Conservation (phyloP, 1,284 basidiomycete genomes). For the Ustilago tritici region DNA sequence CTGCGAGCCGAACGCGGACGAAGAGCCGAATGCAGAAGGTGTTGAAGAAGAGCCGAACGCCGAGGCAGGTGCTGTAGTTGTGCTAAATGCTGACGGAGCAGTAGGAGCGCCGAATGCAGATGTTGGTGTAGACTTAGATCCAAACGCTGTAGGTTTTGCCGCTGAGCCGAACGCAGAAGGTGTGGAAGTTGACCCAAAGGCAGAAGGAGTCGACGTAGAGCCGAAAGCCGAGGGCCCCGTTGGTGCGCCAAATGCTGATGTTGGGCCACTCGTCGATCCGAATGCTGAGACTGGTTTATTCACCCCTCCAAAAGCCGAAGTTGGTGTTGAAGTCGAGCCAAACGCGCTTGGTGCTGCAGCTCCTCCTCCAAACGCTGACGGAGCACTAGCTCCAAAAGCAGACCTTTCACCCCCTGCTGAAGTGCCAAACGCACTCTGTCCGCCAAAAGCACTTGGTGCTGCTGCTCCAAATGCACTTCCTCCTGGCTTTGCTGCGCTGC, state of each 20-base stretch:
- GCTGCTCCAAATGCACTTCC: slow-evolving; percentile 22
- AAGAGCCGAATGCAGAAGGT: slow-evolving; percentile 20
- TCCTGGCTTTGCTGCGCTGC: slow-evolving; percentile 16
- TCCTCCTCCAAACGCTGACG: slow-evolving; percentile 10
- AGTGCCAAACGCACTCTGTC: slow-evolving; percentile 21
- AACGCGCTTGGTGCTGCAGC: slow-evolving; percentile 21
- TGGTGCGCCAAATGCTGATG: slow-evolving; percentile 1
- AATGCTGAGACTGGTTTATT: slow-evolving; percentile 25
- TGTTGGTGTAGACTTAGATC: slow-evolving; percentile 13
- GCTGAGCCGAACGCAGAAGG: slow-evolving; percentile 26
- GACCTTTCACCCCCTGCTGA: slow-evolving; percentile 4
- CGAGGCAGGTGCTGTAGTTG: not conserved
- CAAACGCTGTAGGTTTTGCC: slow-evolving; percentile 26
- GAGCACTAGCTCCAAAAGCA: slow-evolving; percentile 21
- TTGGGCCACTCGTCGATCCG: slow-evolving; percentile 12
- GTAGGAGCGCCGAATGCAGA: slow-evolving; percentile 25
- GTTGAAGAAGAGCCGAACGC: slow-evolving; percentile 17
- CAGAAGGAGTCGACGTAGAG: not conserved
- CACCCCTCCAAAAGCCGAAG: slow-evolving; percentile 21
- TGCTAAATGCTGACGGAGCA: slow-evolving; percentile 28
- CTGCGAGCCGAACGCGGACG: slow-evolving; percentile 21
- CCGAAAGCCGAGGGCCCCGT: slow-evolving; percentile 10
- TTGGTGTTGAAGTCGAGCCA: slow-evolving; percentile 16
- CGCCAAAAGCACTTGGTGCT: slow-evolving; percentile 12
- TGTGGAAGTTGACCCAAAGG: slow-evolving; percentile 10